phyloP scores from a whole-genome alignment of 345 rosid genomes.

The Lumnitzera littorea region DNA sequence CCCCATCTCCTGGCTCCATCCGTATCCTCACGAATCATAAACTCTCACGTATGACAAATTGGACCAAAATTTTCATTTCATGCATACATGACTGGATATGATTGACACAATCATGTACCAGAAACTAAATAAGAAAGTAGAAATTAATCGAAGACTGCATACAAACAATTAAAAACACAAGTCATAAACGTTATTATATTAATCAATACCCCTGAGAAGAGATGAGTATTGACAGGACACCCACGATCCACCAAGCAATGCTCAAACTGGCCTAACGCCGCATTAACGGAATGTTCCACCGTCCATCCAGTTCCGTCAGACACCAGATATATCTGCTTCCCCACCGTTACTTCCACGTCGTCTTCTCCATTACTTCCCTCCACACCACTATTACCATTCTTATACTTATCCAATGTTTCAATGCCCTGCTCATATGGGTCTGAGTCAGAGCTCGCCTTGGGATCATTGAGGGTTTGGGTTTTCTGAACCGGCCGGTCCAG shows the following conservation, averaged over 20 bases:
- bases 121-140: no score
- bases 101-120: no score
- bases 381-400: constrained; percentile 1
- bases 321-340: constrained; percentile 70
- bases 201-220: constrained; percentile 75
- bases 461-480: constrained; percentile 13
- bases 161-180: no score
- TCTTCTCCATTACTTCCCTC: constrained; percentile 14
- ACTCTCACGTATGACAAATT: no score
- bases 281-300: constrained; percentile 77
- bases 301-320: constrained; percentile 99
- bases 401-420: constrained; percentile 18
- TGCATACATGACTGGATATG: no score
- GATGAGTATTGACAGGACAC: constrained; percentile 83
- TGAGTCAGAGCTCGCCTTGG: not conserved
- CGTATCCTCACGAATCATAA: no score
- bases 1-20: no score
- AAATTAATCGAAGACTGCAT: no score
- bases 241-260: constrained; percentile 82
- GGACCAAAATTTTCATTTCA: no score
- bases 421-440: constrained; percentile 15
- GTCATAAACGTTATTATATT: not conserved
- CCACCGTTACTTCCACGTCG: constrained; percentile 23
- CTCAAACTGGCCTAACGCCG: constrained; percentile 89
- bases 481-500: constrained; percentile 37